phyloP scores from a whole-genome alignment of 2,329 filamentous ascomycete genomes.

The Orbilia blumenaviensis region DNA sequence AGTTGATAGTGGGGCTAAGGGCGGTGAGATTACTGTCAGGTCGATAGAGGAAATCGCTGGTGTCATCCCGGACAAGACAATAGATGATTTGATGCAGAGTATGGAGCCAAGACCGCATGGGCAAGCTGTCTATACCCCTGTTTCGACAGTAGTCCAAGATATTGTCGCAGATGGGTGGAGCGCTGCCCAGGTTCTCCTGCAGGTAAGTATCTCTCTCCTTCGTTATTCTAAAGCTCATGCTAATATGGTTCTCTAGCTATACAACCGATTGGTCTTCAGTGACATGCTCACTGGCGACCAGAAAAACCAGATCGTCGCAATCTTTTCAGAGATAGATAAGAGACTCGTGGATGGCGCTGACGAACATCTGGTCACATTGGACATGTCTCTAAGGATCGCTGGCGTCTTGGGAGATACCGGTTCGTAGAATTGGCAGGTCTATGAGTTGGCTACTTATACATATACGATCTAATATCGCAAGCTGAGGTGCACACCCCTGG shows the following conservation, averaged over 20 bases:
- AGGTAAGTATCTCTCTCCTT: slow-evolving; percentile 65
- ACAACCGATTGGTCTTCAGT: slow-evolving; percentile 82
- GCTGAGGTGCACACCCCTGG: background rate
- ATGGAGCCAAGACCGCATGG: slow-evolving; percentile 76
- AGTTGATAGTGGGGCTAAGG: slow-evolving; percentile 62
- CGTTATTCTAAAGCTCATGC: background rate
- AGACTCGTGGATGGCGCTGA: slow-evolving; percentile 92
- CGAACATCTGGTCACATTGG: slow-evolving; percentile 73
- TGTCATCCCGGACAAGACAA: slow-evolving; percentile 80
- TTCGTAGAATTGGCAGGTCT: background rate
- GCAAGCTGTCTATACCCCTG: slow-evolving; percentile 70
- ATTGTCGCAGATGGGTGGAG: slow-evolving; percentile 98
- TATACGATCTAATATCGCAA: background rate
- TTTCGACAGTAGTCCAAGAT: slow-evolving; percentile 83
- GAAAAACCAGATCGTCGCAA: slow-evolving; percentile 86
- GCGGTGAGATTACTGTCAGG: slow-evolving; percentile 74
- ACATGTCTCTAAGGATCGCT: slow-evolving; percentile 45
- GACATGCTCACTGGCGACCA: slow-evolving; percentile 83
- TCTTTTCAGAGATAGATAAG: slow-evolving; percentile 96
- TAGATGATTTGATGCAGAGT: slow-evolving; percentile 75
- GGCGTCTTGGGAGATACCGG: slow-evolving; percentile 26
- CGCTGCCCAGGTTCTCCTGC: slow-evolving; percentile 82
- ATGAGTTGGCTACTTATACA: no score
- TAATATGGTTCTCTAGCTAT: slow-evolving; percentile 67
- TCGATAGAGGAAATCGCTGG: slow-evolving; percentile 95